Percentiles rank a stretch among this genome's conserved stretches.
phyloP scores from a whole-genome alignment of 306 rosid species.

The Cicer chorassanicum region DNA sequence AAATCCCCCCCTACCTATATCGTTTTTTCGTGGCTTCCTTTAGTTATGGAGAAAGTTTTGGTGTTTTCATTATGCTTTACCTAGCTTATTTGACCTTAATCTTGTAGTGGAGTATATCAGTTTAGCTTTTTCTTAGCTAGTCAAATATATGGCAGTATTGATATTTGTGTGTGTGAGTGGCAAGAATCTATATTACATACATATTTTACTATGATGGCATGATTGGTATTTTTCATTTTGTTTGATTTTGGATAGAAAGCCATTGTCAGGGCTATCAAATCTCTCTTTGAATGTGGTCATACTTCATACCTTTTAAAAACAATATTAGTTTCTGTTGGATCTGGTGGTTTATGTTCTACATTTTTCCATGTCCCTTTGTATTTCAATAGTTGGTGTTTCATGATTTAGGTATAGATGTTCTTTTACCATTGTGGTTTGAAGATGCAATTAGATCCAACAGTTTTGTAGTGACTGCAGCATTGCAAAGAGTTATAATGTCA shows the following conservation, averaged over 20 bases:
- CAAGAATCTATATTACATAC: background rate
- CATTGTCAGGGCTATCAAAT: too few species aligned
- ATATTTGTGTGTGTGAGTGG: conserved; percentile 1
- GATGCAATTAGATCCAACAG: too few species aligned
- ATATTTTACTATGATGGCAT: background rate
- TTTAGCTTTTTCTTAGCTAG: conserved; percentile 17
- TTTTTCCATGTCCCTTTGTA: too few species aligned
- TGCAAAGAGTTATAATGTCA: too few species aligned
- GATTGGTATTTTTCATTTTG: background rate
- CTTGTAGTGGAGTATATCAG: conserved; percentile 17
- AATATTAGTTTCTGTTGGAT: too few species aligned
- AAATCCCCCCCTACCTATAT: background rate
- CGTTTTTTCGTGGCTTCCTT: conserved; percentile 14
- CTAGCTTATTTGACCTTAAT: conserved; percentile 20
- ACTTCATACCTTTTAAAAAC: too few species aligned
- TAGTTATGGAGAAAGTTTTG: conserved; percentile 28
- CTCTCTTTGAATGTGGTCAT: too few species aligned
- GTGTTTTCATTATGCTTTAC: conserved; percentile 12
- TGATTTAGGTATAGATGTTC: too few species aligned
- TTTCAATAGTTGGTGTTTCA: too few species aligned
- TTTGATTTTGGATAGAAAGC: background rate
- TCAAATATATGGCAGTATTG: conserved; percentile 11
- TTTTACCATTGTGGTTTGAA: too few species aligned
- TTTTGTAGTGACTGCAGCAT: too few species aligned
- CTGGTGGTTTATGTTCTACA: too few species aligned